A percentile compares a stretch with the other conserved stretches of the same genome.
Evolutionary conservation across 2,329 filamentous ascomycete genomes (phyloP).

Genomic region (Pseudocercospora cruenta): DNA sequence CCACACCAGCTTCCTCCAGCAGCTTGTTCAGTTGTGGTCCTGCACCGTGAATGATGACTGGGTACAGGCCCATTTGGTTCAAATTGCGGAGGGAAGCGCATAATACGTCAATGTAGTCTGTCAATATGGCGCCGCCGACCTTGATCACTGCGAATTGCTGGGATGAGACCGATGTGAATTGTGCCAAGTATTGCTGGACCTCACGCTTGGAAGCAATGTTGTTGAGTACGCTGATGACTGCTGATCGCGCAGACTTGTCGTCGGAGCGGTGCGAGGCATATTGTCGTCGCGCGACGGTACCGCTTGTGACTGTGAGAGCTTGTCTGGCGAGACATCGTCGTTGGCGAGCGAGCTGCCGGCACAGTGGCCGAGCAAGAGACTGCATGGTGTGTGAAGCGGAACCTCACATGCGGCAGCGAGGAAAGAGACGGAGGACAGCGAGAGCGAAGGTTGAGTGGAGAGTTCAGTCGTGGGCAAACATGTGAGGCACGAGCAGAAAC

Average conservation of each 20-base stretch:
- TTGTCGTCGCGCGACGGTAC: constrained; percentile 18
- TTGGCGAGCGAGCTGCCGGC: constrained; percentile 24
- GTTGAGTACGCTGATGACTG: constrained; percentile 87
- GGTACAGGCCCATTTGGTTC: constrained; percentile 91
- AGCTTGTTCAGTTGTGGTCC: constrained; percentile 94
- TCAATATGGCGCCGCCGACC: constrained; percentile 93
- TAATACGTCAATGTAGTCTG: constrained; percentile 88
- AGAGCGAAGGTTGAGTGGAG: not conserved
- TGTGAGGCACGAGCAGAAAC: not conserved
- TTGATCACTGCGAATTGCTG: constrained; percentile 99
- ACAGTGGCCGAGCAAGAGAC: constrained; percentile 21
- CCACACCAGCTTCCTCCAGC: constrained; percentile 85
- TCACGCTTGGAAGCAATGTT: constrained; percentile 96
- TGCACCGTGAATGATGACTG: constrained; percentile 92
- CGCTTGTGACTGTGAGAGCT: constrained; percentile 15
- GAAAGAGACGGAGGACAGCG: not conserved
- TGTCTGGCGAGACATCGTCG: constrained; percentile 6
- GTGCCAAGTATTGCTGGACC: constrained; percentile 94
- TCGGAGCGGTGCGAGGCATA: constrained; percentile 35
- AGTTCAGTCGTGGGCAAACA: not conserved
- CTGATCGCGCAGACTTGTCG: constrained; percentile 70
- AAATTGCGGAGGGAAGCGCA: constrained; percentile 88
- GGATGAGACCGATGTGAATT: constrained; percentile 94
- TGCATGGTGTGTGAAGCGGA: constrained; percentile 11
- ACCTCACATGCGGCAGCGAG: not conserved